Evolutionary conservation across 2,329 filamentous ascomycete species (phyloP), one percentile per base, ranked within the genome.

Genomic region (Xylariaceae sp.): DNA sequence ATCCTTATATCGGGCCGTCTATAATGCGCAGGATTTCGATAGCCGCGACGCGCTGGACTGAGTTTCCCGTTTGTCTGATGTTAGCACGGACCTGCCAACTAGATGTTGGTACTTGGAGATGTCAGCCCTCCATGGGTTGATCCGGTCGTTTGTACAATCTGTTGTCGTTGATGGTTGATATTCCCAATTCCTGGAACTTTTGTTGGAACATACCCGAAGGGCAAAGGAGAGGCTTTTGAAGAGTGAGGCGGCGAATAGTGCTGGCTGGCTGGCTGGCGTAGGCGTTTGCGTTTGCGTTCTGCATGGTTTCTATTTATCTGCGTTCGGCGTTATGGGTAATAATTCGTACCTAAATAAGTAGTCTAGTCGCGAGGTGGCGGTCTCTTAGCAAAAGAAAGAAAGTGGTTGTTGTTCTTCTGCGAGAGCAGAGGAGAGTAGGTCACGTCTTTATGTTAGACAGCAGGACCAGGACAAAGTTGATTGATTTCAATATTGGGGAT

Each of bases 131-230:
- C n/a, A n/a, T n/a, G n/a, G n/a, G n/a, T n/a, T n/a, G n/a, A n/a
- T n/a, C n/a, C n/a, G n/a, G n/a, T n/a, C n/a, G n/a, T n/a, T n/a
- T n/a, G n/a, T n/a, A n/a, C n/a, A n/a, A n/a, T n/a, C n/a, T n/a
- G n/a, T n/a, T n/a, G n/a, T n/a, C n/a, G n/a, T n/a, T n/a, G n/a
- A n/a, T n/a, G n/a, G n/a, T n/a, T n/a, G n/a, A n/a, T n/a, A n/a
- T n/a, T n/a, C n/a, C n/a, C n/a, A n/a, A n/a, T n/a, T n/a, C n/a
- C 31, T 36, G 36, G 35, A 42, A 38, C 21, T 38, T 18, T 36
- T 53, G 33, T 47, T 50, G 43, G 46, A 39, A 51, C 44, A 53
- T 52, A 52, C 44, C 52, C 43, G 48, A 46, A 48, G 46, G 46
- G 46, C 42, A 36, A 24, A 24, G 21, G 21, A 11, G 38, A 32